A percentile compares a stretch with the other conserved stretches of the same genome.
These are phyloP conservation scores for Saccharomycopsis vini DNA, from an alignment of 805 yeast species.

Conservation along the genomic window DNA sequence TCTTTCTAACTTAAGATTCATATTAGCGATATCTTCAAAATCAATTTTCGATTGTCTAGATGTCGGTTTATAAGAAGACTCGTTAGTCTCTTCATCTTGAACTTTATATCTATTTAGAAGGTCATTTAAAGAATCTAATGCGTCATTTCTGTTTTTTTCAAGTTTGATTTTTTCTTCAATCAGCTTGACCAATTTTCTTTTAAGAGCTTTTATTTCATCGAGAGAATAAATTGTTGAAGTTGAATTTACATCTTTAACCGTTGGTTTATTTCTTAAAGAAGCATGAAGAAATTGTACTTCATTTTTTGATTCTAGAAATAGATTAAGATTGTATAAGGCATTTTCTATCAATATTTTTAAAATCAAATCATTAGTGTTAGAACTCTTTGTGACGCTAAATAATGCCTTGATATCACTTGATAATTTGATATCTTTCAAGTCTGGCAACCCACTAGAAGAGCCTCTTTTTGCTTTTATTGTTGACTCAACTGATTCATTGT, in stretches of 20 bases:
- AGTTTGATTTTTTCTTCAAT: constrained; percentile 5
- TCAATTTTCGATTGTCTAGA: constrained; percentile 14
- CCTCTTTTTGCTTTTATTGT: background rate
- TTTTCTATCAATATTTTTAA: constrained; percentile 37
- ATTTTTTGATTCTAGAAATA: constrained; percentile 11
- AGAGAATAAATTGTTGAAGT: constrained; percentile 13
- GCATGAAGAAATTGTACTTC: constrained; percentile 10
- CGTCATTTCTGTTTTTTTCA: background rate
- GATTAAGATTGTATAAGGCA: constrained; percentile 27
- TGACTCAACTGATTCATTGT: too few relatives aligned
- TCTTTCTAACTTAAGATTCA: constrained; percentile 16
- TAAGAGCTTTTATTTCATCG: constrained; percentile 17
- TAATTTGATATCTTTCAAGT: constrained; percentile 15
- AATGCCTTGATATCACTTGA: constrained; percentile 14
- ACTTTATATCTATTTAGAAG: constrained; percentile 10
- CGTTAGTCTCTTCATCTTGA: constrained; percentile 1
- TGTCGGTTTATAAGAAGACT: constrained; percentile 7
- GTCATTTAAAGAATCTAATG: constrained; percentile 12
- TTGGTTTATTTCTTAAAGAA: constrained; percentile 1
- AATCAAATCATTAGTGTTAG: constrained; percentile 19
- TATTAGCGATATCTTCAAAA: constrained; percentile 13
- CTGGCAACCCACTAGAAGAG: constrained; percentile 3
- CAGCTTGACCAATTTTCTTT: constrained; percentile 2
- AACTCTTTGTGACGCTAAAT: constrained; percentile 16
- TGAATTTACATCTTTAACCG: background rate